A percentile compares a stretch with the other conserved stretches of the same genome.
Conservation (phyloP, 345 rosid species). For the Salix brachista region DNA sequence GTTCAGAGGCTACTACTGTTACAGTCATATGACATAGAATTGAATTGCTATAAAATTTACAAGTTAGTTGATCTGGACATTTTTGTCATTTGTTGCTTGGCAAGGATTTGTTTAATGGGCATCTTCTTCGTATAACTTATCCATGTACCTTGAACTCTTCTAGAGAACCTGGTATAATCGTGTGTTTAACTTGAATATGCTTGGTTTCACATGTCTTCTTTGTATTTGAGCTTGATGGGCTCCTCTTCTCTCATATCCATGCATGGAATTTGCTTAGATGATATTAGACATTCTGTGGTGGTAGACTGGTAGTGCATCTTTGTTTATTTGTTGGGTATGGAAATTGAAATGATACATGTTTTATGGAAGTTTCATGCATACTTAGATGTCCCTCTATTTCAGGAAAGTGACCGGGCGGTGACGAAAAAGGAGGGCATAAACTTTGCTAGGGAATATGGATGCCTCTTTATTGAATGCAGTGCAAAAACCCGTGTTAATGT, state of each 20-base stretch:
- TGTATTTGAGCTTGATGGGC: too few relatives aligned
- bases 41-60: background rate
- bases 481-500: conserved; percentile 90
- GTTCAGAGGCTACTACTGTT: background rate
- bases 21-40: background rate
- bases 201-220: too few relatives aligned
- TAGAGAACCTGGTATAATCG: too few relatives aligned
- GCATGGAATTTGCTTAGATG: background rate
- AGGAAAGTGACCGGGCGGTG: conserved; percentile 95
- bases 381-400: conserved; percentile 11
- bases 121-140: too few relatives aligned
- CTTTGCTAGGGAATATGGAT: conserved; percentile 87
- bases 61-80: background rate
- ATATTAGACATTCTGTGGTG: background rate
- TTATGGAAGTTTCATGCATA: background rate
- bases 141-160: too few relatives aligned
- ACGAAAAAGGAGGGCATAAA: conserved; percentile 81
- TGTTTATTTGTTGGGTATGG: background rate
- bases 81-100: background rate
- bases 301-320: background rate
- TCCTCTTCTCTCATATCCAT: background rate
- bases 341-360: background rate
- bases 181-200: too few relatives aligned
- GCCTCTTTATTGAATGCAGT: conserved; percentile 91
- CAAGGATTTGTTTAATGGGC: too few relatives aligned